Evolutionary conservation across 306 rosid genomes (phyloP).

Genomic region (Trifolium dubium): DNA sequence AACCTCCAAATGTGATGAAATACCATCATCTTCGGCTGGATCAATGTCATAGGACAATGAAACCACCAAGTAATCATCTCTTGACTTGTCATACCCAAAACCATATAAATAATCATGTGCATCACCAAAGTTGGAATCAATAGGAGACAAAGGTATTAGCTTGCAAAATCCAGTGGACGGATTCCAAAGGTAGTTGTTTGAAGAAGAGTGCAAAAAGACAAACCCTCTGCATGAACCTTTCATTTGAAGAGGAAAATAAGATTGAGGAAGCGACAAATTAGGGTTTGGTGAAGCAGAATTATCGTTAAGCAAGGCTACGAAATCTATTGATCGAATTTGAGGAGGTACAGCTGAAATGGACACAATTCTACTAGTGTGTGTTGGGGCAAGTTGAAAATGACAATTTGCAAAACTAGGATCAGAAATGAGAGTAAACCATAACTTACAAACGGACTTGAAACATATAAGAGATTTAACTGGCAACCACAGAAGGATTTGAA

Average conservation of each 20-base stretch:
- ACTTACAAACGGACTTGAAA: not conserved
- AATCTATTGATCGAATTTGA: not conserved
- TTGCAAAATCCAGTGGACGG: not conserved
- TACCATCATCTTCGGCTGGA: no score
- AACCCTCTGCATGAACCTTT: not conserved
- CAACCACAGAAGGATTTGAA: no score
- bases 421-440: not conserved
- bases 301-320: no score
- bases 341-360: not conserved
- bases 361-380: not conserved
- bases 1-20: not conserved
- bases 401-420: not conserved
- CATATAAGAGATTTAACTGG: no score
- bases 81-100: conserved; percentile 2
- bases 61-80: conserved; percentile 24
- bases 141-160: not conserved
- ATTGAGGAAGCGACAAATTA: not conserved
- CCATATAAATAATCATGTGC: not conserved
- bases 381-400: not conserved
- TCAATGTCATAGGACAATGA: not conserved
- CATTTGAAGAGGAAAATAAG: not conserved
- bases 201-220: not conserved
- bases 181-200: not conserved
- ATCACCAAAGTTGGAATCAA: not conserved
- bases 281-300: not conserved